Percentiles rank a stretch among this genome's conserved stretches.
These are phyloP conservation scores for Talaromyces sp. DNA, from an alignment of 2,329 filamentous ascomycete genomes.

Conservation along the genomic window DNA sequence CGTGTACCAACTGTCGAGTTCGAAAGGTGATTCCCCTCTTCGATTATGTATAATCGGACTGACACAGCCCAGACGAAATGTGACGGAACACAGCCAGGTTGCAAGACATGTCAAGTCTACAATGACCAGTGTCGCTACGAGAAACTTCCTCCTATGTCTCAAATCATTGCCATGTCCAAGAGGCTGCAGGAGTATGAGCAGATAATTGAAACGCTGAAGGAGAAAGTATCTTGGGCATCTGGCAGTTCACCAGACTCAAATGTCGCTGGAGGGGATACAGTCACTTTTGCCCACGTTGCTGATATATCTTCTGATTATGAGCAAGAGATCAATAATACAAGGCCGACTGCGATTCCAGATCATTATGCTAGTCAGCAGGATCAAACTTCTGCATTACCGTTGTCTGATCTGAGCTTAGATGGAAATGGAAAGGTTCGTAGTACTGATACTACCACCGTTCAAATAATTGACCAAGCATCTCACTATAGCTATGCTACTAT, in stretches of 20 bases:
- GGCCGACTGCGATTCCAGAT: not conserved
- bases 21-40: not conserved
- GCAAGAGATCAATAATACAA: too few species aligned
- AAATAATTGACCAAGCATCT: too few species aligned
- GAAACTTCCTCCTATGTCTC: slow-evolving; percentile 1
- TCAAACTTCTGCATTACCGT: not conserved
- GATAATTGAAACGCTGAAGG: not conserved
- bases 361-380: not conserved
- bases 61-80: not conserved
- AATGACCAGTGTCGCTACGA: not conserved
- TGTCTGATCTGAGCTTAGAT: slow-evolving; percentile 6
- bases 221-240: not conserved
- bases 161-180: slow-evolving; percentile 1
- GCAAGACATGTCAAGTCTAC: slow-evolving; percentile 4
- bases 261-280: too few species aligned
- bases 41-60: not conserved
- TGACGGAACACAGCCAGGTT: not conserved
- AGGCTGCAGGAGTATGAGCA: slow-evolving; percentile 1
- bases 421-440: slow-evolving; percentile 2
- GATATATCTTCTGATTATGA: too few species aligned
- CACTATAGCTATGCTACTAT: not conserved
- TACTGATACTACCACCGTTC: not conserved
- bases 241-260: too few species aligned
- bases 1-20: not conserved
- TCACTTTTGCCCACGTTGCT: too few species aligned